A percentile compares a stretch with the other conserved stretches of the same genome.
Conservation (phyloP, 495 filamentous ascomycete species). For the Penicillium bovifimosum region DNA sequence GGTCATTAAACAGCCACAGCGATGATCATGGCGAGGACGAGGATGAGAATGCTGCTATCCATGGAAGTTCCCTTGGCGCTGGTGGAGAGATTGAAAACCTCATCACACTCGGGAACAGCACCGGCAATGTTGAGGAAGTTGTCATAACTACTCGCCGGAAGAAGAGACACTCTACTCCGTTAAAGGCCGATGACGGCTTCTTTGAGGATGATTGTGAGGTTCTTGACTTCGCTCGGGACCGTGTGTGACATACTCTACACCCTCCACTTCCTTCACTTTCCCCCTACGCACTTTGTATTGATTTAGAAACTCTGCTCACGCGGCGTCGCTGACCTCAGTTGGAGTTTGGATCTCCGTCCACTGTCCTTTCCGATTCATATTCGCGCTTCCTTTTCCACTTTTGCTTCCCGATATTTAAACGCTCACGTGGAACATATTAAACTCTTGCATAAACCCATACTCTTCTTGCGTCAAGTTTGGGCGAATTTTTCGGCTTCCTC, state of each 20-base stretch:
- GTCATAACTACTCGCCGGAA: conserved; percentile 72
- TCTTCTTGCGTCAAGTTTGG: conserved; percentile 1
- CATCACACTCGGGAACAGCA: conserved; percentile 49
- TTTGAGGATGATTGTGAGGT: conserved; percentile 95
- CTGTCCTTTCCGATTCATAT: background rate
- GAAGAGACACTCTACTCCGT: conserved; percentile 41
- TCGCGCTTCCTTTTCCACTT: background rate
- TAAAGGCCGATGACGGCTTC: conserved; percentile 69
- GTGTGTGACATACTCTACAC: conserved; percentile 51
- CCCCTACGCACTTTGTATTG: conserved; percentile 6
- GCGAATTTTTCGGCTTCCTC: conserved; percentile 2
- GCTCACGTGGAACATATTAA: conserved; percentile 9
- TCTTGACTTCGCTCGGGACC: conserved; percentile 81
- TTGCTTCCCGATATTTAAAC: background rate
- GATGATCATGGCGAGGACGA: conserved; percentile 49
- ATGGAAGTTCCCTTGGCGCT: conserved; percentile 33
- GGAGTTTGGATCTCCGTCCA: conserved; percentile 12
- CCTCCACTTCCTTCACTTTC: conserved; percentile 10
- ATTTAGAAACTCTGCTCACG: conserved; percentile 19
- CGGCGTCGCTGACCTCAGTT: conserved; percentile 17
- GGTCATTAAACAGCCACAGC: conserved; percentile 38
- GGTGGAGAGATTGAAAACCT: conserved; percentile 48
- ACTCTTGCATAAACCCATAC: conserved; percentile 21
- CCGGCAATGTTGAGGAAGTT: conserved; percentile 70
- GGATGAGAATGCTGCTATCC: conserved; percentile 34